phyloP scores from a whole-genome alignment of 2,329 filamentous ascomycete genomes.

The Aspergillus melleus region DNA sequence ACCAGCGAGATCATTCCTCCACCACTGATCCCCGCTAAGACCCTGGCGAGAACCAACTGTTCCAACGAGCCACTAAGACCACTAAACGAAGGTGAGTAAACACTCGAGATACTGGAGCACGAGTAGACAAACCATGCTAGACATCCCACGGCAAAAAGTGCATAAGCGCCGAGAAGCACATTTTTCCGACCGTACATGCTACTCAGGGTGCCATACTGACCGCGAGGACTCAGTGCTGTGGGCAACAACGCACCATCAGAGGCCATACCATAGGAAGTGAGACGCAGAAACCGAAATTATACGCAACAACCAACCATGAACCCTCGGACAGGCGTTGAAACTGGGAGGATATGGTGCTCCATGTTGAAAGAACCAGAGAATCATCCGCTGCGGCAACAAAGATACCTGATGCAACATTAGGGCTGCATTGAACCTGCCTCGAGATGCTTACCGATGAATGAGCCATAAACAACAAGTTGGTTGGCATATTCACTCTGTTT shows the following conservation, averaged over 20 bases:
- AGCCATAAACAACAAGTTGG: background rate
- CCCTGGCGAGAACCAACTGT: constrained; percentile 36
- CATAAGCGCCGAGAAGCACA: constrained; percentile 41
- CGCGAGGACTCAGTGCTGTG: background rate
- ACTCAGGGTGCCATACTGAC: constrained; percentile 45
- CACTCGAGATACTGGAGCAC: background rate
- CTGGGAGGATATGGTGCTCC: constrained; percentile 52
- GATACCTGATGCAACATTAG: constrained; percentile 43
- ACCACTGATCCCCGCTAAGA: constrained; percentile 36
- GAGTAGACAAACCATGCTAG: constrained; percentile 19
- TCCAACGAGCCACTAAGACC: constrained; percentile 9
- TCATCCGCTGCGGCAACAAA: constrained; percentile 63
- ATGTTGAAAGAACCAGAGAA: constrained; percentile 64
- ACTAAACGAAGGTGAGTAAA: background rate
- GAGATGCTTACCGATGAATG: background rate
- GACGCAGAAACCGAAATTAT: constrained; percentile 43
- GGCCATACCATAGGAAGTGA: constrained; percentile 34
- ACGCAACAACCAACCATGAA: constrained; percentile 46
- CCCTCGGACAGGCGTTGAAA: constrained; percentile 43
- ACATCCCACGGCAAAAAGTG: constrained; percentile 14
- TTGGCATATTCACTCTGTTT: background rate
- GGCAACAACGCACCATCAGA: background rate
- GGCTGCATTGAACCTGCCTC: no score
- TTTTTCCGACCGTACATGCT: constrained; percentile 48
- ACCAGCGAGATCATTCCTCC: constrained; percentile 41